Base-by-base conservation (phyloP, 116 monocot genomes). In the Trichopus zeylanicus region DNA sequence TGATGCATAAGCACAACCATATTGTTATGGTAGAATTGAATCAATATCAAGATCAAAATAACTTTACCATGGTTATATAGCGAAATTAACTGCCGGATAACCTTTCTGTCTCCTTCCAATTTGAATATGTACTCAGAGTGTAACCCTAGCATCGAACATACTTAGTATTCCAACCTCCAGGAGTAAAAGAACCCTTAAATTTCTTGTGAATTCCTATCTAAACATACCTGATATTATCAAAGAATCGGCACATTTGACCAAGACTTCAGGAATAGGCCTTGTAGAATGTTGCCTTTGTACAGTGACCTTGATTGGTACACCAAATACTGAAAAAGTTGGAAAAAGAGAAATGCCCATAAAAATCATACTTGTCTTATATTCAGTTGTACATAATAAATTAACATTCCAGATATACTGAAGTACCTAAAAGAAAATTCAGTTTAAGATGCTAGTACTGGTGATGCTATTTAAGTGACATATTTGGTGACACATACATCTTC, bases 21-120 rank as follows among this genome's bases (percentile, higher is more conserved):
- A n/a, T n/a, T n/a, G n/a, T n/a, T n/a, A n/a, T n/a, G n/a, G n/a
- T n/a, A n/a, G n/a, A n/a, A n/a, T n/a, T n/a, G n/a, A n/a, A n/a
- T n/a, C n/a, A n/a, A n/a, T n/a, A n/a, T n/a, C n/a, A n/a, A n/a
- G n/a, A n/a, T n/a, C n/a, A n/a, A n/a, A n/a, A n/a, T n/a, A n/a
- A n/a, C n/a, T n/a, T 2, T 69, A 89, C 94, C 94, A 78, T 86
- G 67, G 61, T 95, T 95, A 71, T 73, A 95, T 60, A 86, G 63
- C 51, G 95, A 83, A 67, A 95, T 75, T 57, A 90, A 67, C 33
- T 86, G 83, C 30, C 51, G 75, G 39, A 95, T 57, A 56, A 70
- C 69, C 52, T 86, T 89, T 63, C 46, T 81, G 29, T 95, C 86
- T 28, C 89, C 94, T 58, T 95, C 90, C 38, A 20, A 58, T 72